phyloP scores from a whole-genome alignment of 495 filamentous ascomycete genomes.

The Cercophora newfieldiana region DNA sequence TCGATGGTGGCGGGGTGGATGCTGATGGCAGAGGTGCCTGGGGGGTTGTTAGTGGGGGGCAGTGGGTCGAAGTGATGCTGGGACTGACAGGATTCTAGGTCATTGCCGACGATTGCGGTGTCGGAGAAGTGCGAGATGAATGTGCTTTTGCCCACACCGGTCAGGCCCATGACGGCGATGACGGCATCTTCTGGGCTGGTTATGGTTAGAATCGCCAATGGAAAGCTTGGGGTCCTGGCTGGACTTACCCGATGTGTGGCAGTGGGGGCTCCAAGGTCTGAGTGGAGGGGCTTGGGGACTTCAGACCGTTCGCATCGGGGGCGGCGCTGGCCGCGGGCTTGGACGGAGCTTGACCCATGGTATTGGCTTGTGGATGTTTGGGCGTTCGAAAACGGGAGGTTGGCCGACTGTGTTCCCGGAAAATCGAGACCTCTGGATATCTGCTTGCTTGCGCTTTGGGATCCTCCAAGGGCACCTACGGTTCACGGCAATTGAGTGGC shows the following conservation, averaged over 20 bases:
- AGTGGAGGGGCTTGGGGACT: neutral
- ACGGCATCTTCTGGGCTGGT: constrained; percentile 12
- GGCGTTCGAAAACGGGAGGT: neutral
- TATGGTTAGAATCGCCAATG: neutral
- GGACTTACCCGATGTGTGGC: constrained; percentile 13
- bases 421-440: neutral
- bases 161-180: constrained; percentile 18
- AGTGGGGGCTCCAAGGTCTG: neutral
- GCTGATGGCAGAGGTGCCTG: constrained; percentile 14
- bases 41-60: neutral
- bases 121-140: constrained; percentile 19
- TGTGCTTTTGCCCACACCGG: constrained; percentile 19
- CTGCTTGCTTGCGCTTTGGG: neutral
- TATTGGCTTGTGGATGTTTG: neutral
- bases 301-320: neutral
- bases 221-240: no score
- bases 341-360: neutral
- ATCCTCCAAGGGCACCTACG: neutral
- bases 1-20: constrained; percentile 8
- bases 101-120: constrained; percentile 13
- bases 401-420: neutral
- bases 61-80: neutral
- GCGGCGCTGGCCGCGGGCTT: neutral
- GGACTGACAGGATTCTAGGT: constrained; percentile 17
- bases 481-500: neutral